phyloP scores from a whole-genome alignment of 495 filamentous ascomycete genomes.

The Talaromyces adpressus region DNA sequence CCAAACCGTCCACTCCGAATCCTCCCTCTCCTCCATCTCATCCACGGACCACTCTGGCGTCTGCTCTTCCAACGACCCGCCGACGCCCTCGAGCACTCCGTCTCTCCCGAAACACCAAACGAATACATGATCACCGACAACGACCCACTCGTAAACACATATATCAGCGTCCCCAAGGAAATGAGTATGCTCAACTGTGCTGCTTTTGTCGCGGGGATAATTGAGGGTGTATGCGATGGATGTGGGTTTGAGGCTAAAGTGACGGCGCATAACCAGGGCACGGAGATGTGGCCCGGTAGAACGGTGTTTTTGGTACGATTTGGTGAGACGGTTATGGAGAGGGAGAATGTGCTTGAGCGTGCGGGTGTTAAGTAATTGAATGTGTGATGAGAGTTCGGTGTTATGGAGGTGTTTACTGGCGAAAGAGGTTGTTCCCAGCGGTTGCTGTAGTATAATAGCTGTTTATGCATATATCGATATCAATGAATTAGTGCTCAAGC shows the following conservation, averaged over 20 bases:
- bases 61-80: constrained; percentile 87
- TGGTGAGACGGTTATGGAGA: constrained; percentile 76
- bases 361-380: constrained; percentile 35
- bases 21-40: constrained; percentile 87
- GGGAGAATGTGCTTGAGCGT: constrained; percentile 65
- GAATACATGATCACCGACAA: constrained; percentile 99
- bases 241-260: constrained; percentile 83
- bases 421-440: neutral
- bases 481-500: neutral
- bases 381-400: neutral
- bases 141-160: constrained; percentile 89
- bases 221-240: constrained; percentile 93
- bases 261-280: constrained; percentile 79
- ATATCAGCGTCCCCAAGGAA: constrained; percentile 86
- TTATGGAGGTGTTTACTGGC: neutral
- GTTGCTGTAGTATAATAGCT: neutral
- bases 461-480: neutral
- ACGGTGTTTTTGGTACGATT: constrained; percentile 95
- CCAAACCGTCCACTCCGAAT: constrained; percentile 79
- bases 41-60: constrained; percentile 83
- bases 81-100: constrained; percentile 83
- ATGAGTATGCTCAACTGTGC: constrained; percentile 96
- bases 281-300: constrained; percentile 87
- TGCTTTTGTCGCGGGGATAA: constrained; percentile 88
- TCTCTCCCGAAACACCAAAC: constrained; percentile 69